Base-by-base conservation (phyloP, 768 basidiomycete genomes). In the Amanita polypyramis region DNA sequence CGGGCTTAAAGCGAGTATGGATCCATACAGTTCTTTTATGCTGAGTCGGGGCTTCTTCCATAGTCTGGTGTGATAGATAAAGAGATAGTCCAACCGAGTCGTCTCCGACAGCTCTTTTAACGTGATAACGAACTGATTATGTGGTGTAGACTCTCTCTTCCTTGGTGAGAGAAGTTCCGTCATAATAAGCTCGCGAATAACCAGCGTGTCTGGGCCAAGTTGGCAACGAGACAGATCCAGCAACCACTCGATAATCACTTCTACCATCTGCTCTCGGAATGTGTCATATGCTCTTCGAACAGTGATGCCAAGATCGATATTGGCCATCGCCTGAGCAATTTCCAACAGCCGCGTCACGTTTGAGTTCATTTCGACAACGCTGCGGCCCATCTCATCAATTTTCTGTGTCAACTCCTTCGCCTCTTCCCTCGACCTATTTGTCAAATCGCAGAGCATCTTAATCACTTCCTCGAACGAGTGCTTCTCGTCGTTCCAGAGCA, bases 401-500 rank as follows among this genome's bases (percentile, higher is more conserved):
- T 72, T 65, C 39, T 76, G 70, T 0, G 76, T 77, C 33, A 80
- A 63, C 1, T 67, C 72, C 0, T 65, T 56, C 0, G 86, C 85
- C 23, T 84, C 80, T 33, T 78, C 78, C 17, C 66, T 63, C 7
- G 77, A 64, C 17, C 75, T 72, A 47, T 65, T 65, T 0, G 73
- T 72, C 57, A 74, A 63, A 38, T 85, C 85, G 49, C 73, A 70
- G 5, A 89, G 65, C 35, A 91, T 74, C 51, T 78, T 75, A 52
- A 84, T 83, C 46, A 96, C 82, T 58, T 98, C 92, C 43, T 85
- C 82, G 56, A 84, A 86, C 0, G 90, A 92, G 63, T 97, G 96
- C 56, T 94, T 95, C 63, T 99, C 96, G 63, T 96, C 94, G 66
- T 94, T 93, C 93, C 93, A 97, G 4, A 98, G 65, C 21, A 95